phyloP scores from a whole-genome alignment of 495 filamentous ascomycete genomes.

The Penicillium silybi region DNA sequence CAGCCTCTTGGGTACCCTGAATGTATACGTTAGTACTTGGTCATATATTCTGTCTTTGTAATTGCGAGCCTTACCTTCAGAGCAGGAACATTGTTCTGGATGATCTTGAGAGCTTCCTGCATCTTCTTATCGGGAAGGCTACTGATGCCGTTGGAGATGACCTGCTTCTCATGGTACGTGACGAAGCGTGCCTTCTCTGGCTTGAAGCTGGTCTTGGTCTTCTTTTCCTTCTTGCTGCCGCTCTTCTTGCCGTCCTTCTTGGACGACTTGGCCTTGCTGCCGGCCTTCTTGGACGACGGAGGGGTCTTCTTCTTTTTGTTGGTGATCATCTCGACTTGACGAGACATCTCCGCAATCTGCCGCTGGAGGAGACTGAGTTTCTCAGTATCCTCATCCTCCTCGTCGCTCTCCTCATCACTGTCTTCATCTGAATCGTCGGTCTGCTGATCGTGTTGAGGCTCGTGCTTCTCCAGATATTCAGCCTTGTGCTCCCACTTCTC shows the following conservation, averaged over 20 bases:
- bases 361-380: conserved; percentile 63
- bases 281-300: conserved; percentile 52
- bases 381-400: conserved; percentile 62
- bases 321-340: conserved; percentile 49
- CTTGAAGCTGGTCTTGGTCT: conserved; percentile 46
- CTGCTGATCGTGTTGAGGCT: conserved; percentile 53
- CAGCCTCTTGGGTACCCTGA: conserved; percentile 70
- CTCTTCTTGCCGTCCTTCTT: conserved; percentile 55
- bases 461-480: conserved; percentile 70
- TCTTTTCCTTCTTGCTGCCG: conserved; percentile 57
- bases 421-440: conserved; percentile 57
- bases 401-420: conserved; percentile 65
- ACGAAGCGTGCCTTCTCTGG: conserved; percentile 51
- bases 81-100: conserved; percentile 78
- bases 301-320: conserved; percentile 63
- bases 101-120: conserved; percentile 78
- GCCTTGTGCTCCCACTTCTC: conserved; percentile 68
- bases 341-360: conserved; percentile 59
- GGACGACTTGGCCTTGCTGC: conserved; percentile 45
- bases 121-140: conserved; percentile 70
- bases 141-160: conserved; percentile 77
- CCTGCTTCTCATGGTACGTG: conserved; percentile 75
- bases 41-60: conserved; percentile 1
- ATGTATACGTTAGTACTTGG: conserved; percentile 14
- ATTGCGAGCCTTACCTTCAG: conserved; percentile 52